These are phyloP conservation scores for Apiotrichum akiyoshidainum DNA, from an alignment of 1,284 basidiomycete genomes.

Conservation along the genomic window DNA sequence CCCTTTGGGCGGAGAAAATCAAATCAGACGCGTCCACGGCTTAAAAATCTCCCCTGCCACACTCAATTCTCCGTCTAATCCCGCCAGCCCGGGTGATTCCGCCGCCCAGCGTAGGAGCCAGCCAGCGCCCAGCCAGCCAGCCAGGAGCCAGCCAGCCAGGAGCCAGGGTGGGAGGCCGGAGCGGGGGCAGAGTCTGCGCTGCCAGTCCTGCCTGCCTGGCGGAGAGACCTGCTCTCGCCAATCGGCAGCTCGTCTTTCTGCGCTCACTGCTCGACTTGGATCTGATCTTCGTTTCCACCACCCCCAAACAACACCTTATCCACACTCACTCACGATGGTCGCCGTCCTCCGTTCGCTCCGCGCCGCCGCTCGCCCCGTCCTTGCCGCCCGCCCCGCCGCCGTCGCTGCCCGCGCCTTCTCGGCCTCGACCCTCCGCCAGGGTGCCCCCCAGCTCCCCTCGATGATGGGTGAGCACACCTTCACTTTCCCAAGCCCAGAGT, in stretches of 20 bases:
- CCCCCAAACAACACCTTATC: neutral
- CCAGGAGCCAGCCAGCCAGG: neutral
- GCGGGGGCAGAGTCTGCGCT: too few relatives aligned
- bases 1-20: too few relatives aligned
- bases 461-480: neutral
- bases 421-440: conserved; percentile 33
- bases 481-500: too few relatives aligned
- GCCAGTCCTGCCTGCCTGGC: too few relatives aligned
- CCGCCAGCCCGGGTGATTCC: too few relatives aligned
- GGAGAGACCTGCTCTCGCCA: too few relatives aligned
- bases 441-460: conserved; percentile 37
- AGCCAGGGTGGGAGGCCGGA: too few relatives aligned
- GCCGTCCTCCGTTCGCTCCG: conserved; percentile 41
- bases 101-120: too few relatives aligned
- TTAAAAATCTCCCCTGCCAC: too few relatives aligned
- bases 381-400: conserved; percentile 18
- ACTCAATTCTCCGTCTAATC: too few relatives aligned
- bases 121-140: neutral
- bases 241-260: conserved; percentile 8
- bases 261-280: neutral
- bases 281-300: conserved; percentile 10
- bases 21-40: too few relatives aligned
- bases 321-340: conserved; percentile 28
- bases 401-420: conserved; percentile 38
- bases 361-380: conserved; percentile 25